Conservation (phyloP, 2,329 filamentous ascomycete species). For the Cladosporium austrohemisphaericum region DNA sequence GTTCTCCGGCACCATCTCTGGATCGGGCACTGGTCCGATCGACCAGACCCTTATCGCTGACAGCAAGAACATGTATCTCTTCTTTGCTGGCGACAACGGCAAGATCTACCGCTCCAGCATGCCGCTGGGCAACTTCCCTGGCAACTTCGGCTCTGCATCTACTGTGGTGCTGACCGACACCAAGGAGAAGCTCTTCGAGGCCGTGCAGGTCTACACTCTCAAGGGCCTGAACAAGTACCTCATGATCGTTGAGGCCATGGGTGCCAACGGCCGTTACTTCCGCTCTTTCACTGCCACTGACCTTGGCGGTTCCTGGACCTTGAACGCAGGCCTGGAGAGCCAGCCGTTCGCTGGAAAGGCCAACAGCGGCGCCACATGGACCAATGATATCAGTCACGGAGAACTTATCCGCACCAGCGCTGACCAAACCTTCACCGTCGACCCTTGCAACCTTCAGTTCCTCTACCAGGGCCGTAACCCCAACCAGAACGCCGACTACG, state of each 20-base stretch:
- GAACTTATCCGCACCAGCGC: constrained; percentile 55
- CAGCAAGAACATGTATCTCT: constrained; percentile 59
- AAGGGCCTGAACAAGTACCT: constrained; percentile 55
- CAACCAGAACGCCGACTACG: constrained; percentile 45
- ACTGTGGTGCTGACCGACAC: constrained; percentile 53
- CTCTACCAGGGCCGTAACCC: constrained; percentile 59
- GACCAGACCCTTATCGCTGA: constrained; percentile 64
- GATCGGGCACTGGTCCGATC: constrained; percentile 53
- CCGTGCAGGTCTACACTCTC: constrained; percentile 63
- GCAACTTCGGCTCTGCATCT: constrained; percentile 53
- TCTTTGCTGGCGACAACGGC: constrained; percentile 65
- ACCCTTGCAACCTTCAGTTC: constrained; percentile 62
- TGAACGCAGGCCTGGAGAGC: constrained; percentile 53
- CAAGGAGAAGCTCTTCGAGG: constrained; percentile 59
- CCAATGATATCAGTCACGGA: constrained; percentile 64
- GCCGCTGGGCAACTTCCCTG: constrained; percentile 60
- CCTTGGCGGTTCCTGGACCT: constrained; percentile 56
- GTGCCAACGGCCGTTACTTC: constrained; percentile 58
- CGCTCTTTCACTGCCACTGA: constrained; percentile 61
- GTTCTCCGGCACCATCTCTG: constrained; percentile 52
- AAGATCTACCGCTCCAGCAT: constrained; percentile 63
- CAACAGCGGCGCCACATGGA: constrained; percentile 63
- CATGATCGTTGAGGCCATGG: constrained; percentile 65
- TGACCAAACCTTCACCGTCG: constrained; percentile 61
- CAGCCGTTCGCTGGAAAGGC: constrained; percentile 63